Evolutionary conservation across 106 monocot genomes (phyloP).

Genomic region (Posidonia australis): DNA sequence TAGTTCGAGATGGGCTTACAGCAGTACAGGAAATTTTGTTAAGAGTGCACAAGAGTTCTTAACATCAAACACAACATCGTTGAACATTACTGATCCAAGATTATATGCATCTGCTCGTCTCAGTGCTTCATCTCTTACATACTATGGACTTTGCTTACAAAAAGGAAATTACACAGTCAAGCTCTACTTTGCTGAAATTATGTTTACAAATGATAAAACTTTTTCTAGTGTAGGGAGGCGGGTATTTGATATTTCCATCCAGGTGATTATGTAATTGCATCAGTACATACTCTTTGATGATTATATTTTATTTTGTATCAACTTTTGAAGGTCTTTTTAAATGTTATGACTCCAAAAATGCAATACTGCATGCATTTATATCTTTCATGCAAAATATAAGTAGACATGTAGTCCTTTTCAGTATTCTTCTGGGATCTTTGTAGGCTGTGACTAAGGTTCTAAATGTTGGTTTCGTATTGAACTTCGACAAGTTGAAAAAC

Average conservation of each 20-base stretch:
- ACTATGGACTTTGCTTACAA: constrained; percentile 42
- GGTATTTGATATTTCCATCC: constrained; percentile 36
- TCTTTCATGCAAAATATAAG: no score
- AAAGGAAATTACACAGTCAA: constrained; percentile 35
- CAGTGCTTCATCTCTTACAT: constrained; percentile 31
- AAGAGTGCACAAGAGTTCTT: constrained; percentile 13
- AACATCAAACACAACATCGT: constrained; percentile 19
- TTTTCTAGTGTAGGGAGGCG: constrained; percentile 30
- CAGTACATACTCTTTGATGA: no score
- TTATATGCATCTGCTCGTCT: constrained; percentile 31
- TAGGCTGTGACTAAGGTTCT: no score
- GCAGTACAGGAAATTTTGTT: constrained; percentile 28
- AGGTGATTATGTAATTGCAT: constrained; percentile 12
- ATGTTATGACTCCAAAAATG: no score
- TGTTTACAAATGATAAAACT: constrained; percentile 27
- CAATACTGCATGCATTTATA: no score
- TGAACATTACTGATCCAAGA: constrained; percentile 21
- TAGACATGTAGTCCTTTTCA: no score
- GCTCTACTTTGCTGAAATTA: constrained; percentile 45
- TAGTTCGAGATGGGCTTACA: constrained; percentile 24
- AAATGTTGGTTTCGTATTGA: no score
- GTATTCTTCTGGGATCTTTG: no score
- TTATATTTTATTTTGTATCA: no score
- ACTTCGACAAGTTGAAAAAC: no score
- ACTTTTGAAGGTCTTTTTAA: neutral